A percentile compares a stretch with the other conserved stretches of the same genome.
Evolutionary conservation across 164 flowering plant species (phyloP).

Genomic region (Vitis amurensis): DNA sequence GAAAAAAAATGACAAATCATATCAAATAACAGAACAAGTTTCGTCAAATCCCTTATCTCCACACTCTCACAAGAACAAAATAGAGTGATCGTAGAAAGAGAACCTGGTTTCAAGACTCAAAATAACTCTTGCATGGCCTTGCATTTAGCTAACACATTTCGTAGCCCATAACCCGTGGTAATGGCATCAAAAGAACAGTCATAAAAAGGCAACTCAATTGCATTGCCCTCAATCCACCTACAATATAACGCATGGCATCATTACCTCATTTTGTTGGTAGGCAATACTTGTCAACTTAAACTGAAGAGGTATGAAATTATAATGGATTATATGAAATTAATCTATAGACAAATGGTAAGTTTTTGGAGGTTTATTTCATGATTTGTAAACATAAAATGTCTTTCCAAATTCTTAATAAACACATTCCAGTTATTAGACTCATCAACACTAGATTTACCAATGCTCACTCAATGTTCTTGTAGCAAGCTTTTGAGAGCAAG

Average conservation of each 20-base stretch:
- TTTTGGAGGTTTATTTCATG: neutral
- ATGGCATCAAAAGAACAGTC: conserved; percentile 77
- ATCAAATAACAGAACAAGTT: neutral
- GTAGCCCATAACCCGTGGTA: conserved; percentile 83
- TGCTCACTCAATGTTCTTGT: conserved; percentile 88
- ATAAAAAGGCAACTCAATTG: conserved; percentile 73
- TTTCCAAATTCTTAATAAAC: neutral
- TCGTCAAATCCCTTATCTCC: neutral
- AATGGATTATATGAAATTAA: neutral
- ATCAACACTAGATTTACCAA: conserved; percentile 40
- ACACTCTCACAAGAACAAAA: neutral
- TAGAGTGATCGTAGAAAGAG: neutral
- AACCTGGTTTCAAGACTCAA: conserved; percentile 82
- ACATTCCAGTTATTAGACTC: neutral
- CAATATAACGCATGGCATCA: conserved; percentile 3
- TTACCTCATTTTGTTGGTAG: neutral
- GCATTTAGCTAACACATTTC: conserved; percentile 67
- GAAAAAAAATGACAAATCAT: neutral
- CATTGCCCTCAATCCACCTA: conserved; percentile 98
- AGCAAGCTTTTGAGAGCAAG: conserved; percentile 46
- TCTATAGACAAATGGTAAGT: too few species aligned
- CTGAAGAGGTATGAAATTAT: too few species aligned
- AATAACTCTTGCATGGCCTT: conserved; percentile 65
- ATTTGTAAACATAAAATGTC: neutral
- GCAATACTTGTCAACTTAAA: neutral